A percentile compares a stretch with the other conserved stretches of the same genome.
phyloP scores from a whole-genome alignment of 176 grass and related monocot genomes.

The Chrysopogon serrulatus region DNA sequence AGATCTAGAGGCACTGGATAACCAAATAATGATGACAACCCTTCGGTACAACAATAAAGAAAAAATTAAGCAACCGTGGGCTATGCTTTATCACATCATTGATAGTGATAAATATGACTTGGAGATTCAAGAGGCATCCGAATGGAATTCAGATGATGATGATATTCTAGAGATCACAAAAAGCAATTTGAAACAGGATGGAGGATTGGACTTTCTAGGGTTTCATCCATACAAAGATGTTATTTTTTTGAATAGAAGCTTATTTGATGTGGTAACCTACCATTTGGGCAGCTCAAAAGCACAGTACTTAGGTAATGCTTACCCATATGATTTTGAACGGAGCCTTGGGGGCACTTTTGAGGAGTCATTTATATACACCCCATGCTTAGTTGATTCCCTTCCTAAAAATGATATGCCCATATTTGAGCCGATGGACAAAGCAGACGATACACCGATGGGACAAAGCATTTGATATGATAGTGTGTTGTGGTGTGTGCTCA shows the following conservation, averaged over 20 bases:
- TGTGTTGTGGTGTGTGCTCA: no score
- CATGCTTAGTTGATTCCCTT: background rate
- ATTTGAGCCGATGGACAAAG: no score
- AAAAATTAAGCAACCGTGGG: background rate
- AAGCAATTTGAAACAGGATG: background rate
- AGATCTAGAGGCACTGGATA: background rate
- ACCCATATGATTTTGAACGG: background rate
- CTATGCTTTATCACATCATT: background rate
- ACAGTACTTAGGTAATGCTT: background rate
- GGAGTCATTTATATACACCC: background rate
- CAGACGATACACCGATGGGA: no score
- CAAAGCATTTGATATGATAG: no score
- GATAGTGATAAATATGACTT: no score
- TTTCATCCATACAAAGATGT: background rate
- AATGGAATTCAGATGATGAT: background rate
- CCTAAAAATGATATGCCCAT: background rate
- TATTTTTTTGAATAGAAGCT: background rate
- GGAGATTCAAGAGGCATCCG: no score
- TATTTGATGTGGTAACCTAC: background rate
- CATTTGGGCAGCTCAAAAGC: background rate
- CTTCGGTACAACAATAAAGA: no score
- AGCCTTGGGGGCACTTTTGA: background rate
- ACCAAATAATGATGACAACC: no score
- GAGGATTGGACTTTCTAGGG: background rate
- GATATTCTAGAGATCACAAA: background rate